Evolutionary conservation across 768 basidiomycete genomes (phyloP), one percentile per base, ranked within the genome.

Genomic region (Pleurotus platypus): DNA sequence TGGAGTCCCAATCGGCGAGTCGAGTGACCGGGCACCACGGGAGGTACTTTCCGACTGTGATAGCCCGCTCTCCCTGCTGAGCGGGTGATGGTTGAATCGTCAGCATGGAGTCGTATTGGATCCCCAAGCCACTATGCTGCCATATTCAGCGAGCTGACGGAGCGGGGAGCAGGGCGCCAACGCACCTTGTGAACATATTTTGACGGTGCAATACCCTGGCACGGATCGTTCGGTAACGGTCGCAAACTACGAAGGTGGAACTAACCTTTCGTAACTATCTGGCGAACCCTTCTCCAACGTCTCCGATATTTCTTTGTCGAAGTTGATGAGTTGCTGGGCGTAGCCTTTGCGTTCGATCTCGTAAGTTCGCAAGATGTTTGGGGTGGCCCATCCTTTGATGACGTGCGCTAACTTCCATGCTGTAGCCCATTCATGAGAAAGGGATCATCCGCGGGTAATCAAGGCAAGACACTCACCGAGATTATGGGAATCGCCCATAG

Each of bases 331-430:
- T 26, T 60, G 58, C 37, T 39, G 40, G 1, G 58, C 62, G 26
- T 56, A 54, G 50, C 58, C 60, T 48, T 67, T 62, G 40, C 70
- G 51, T 56, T 71, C 69, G 11, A 45, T 50, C 46, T 70, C 62
- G 58, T 70, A 71, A 3, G 67, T 68, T 37, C 63, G 62, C 3
- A 70, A 62, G 24, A 71, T 50, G 5, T 62, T 57, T 0, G 59
- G 54, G 18, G 58, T 57, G 11, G 65, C 63, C 61, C 66, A 66
- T 12, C 65, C 65, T 5, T 62, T 63, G 6, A 69, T 49, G n/a
- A 70, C 69, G 37, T 60, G 57, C 5, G 65, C 61, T 15, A 67
- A 13, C 56, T 66, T 66, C 63, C 62, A 66, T 2, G 63, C 63
- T 65, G 42, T 6, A 43, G 42, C 27, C 27, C 27, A 30, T 2